Evolutionary conservation across 2,329 filamentous ascomycete species (phyloP), one percentile per base, ranked within the genome.

Genomic region (Fusarium sp.): DNA sequence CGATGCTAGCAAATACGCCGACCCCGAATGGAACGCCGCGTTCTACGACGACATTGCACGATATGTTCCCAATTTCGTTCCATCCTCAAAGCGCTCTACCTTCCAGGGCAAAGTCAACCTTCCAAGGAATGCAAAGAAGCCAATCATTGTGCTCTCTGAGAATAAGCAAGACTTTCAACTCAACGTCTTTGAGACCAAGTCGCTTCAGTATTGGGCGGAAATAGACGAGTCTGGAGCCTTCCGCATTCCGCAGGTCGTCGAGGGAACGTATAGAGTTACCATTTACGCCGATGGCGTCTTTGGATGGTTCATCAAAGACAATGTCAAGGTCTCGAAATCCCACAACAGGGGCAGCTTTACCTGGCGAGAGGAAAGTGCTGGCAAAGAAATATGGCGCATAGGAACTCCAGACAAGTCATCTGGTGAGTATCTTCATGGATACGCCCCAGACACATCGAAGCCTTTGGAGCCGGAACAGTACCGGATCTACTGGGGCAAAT

Each of bases 161-260:
- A 70, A 71, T 5, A 60, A 58, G 15, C 66, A 68, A 8, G 69
- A 71, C 9, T 71, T 71, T 1, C 69, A 71, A 9, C 64, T 71
- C 1, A 71, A 88, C 49, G 81, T 79, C 0, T 73, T 79, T 9
- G 79, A 84, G 38, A 71, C 76, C 1, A 75, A 74, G 10, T 80
- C 83, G 0, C 82, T 84, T 41, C 86, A 88, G 67, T 88, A 88
- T 71, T 88, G 85, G 86, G 77, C 76, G 0, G 79, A 83, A 14
- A 76, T 86, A 10, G 72, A 78, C 36, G 32, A 49, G 0, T 74
- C 70, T 4, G 84, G 84, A 1, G 67, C 70, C 4, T 67, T 63
- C 11, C 51, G 37, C 1, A 67, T 67, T 9, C 64, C 64, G 0
- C 61, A 44, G 1, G 64, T 67, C 0, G 64, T 63, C 0, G 49